A percentile compares a stretch with the other conserved stretches of the same genome.
Conservation (phyloP, 1,284 basidiomycete genomes). For the Ceratobasidium sp. region DNA sequence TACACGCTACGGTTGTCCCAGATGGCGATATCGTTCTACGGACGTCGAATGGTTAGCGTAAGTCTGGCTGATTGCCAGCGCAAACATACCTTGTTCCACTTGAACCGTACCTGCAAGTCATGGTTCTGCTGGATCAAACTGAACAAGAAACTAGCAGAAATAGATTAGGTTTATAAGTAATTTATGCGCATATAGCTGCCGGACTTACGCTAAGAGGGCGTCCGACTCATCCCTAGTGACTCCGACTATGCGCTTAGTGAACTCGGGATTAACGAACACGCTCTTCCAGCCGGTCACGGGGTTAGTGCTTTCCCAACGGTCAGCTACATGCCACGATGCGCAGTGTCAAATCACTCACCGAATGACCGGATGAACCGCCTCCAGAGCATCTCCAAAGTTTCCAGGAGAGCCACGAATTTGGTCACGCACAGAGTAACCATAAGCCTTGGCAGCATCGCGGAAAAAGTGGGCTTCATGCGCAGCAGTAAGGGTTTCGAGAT, state of each 20-base stretch:
- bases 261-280: conserved; percentile 68
- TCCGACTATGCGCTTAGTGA: conserved; percentile 69
- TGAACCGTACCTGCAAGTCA: conserved; percentile 65
- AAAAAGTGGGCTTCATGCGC: conserved; percentile 65
- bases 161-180: background rate
- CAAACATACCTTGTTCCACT: conserved; percentile 50
- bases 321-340: too few relatives aligned
- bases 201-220: conserved; percentile 52
- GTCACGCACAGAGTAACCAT: conserved; percentile 48
- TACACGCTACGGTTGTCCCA: conserved; percentile 59
- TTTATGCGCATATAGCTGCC: too few relatives aligned
- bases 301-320: conserved; percentile 48
- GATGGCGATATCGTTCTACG: conserved; percentile 50
- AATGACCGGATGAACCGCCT: conserved; percentile 64
- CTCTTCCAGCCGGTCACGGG: conserved; percentile 73
- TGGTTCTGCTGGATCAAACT: conserved; percentile 64
- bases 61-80: background rate
- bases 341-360: conserved; percentile 44
- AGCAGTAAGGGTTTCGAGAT: conserved; percentile 67
- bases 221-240: conserved; percentile 66
- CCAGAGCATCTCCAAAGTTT: conserved; percentile 64
- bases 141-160: conserved; percentile 51
- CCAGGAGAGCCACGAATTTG: conserved; percentile 60
- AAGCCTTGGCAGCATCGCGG: conserved; percentile 46
- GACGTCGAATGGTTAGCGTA: background rate